Base-by-base conservation (phyloP, 495 filamentous ascomycete species). In the Cercophora scortea region DNA sequence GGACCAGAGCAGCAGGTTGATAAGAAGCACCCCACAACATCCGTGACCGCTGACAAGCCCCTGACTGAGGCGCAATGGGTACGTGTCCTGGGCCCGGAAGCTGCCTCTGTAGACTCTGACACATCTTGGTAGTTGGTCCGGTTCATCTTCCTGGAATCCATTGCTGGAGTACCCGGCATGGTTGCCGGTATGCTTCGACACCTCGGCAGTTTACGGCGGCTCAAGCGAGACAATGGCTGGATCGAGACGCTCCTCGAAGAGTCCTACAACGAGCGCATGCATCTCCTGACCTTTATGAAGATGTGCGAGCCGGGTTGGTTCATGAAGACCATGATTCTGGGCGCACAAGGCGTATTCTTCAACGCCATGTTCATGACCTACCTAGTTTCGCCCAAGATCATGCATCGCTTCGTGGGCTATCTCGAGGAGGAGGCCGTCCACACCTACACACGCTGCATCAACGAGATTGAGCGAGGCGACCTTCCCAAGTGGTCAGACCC, bases 191-290 rank as follows among this genome's bases (percentile, higher is more conserved):
- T 95, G 85, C 71, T 97, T 11, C 76, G 93, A 16, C 93, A 98
- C 69, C 72, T 98, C 7, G 80, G 86, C 61, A 89, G 84, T 56
- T 71, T 98, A 52, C 76, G 93, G 42, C 76, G 83, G 7, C 82
- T 98, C 73, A 90, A 89, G 72, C 71, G 93, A 34, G 93, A 98
- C 65, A 95, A 96, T 57, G 93, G 94, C 64, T 97, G 93, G 92
- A 97, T 99, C 57, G 92, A 96, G 65, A 96, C 89, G 0, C 77
- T 97, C 0, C 79, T 97, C 3, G 93, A 96, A 67, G 93, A 98
- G 69, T 84, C 83, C 45, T 95, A 87, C 74, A 98, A 98, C 61
- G 93, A 98, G 66, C 80, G 92, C 1, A 96, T 97, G 89, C 92
- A 97, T 57, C 82, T 98, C 1, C 73, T 97, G 40, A 96, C 89